Evolutionary conservation across 108 stramenopile genomes (phyloP), one percentile per base, ranked within the genome.

Genomic region (Nitzschia inconspicua): DNA sequence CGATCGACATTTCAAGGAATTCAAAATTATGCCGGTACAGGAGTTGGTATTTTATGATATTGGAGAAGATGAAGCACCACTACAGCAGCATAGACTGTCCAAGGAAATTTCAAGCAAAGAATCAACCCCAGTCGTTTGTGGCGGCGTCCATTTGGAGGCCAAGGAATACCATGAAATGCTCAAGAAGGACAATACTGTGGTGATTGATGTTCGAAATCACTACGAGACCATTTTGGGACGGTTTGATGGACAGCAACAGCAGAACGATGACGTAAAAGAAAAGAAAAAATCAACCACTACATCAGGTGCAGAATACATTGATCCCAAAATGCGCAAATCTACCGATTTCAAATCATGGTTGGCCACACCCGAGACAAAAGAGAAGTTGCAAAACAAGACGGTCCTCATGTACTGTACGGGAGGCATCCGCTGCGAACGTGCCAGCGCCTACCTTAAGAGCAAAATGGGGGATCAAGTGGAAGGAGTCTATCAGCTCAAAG

Each of bases 41-140:
- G 95, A 96, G 58, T 70, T 96, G 28, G 95, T 96, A 6, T 90
- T 84, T 70, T 96, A 96, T 76, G 93, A 88, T 19, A 70, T 96
- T 28, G 29, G 59, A 6, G 76, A 86, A 19, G 49, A 62, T 2
- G 80, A 73, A 14, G 79, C 82, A 44, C 72, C 83, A 9, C 34
- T 76, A 13, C 24, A 36, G 23, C 22, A 51, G 9, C 68, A 39
- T 13, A 51, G 19, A 83, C 3, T 67, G 81, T 25, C 58, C 85
- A 24, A 44, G 53, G 29, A 79, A 78, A 0, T 87, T 68, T 72
- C 85, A 87, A 51, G 58, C 81, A 51, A 87, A 73, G 75, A 7
- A 51, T 19, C 0, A 36, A 54, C 49, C 13, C 47, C 11, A 41
- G 27, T 39, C n/a, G 24, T 19, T 29, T 44, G 63, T 4, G 85